Percentiles rank a stretch among this genome's conserved stretches.
These are phyloP conservation scores for Cucurbita moschata DNA, from an alignment of 306 rosid species.

Conservation along the genomic window DNA sequence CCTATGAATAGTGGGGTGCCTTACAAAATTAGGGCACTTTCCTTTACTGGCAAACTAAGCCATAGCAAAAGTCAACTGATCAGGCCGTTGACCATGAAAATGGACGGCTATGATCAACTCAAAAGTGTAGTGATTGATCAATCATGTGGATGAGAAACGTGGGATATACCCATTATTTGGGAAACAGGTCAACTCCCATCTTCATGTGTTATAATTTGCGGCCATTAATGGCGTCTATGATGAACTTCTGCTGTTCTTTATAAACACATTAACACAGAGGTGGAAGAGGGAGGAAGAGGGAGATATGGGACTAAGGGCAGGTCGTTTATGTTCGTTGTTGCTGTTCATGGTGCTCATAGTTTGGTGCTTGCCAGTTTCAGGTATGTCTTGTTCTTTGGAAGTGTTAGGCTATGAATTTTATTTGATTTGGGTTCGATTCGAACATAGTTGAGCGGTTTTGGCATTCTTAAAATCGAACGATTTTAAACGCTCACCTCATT, in stretches of 20 bases:
- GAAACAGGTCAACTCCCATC: neutral
- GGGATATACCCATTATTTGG: neutral
- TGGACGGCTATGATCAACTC: neutral
- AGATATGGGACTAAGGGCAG: neutral
- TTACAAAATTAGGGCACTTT: neutral
- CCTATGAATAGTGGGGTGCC: neutral
- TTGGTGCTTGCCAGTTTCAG: neutral
- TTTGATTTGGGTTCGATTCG: too few species aligned
- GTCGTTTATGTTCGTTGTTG: neutral
- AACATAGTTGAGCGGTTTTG: neutral
- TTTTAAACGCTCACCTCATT: too few species aligned
- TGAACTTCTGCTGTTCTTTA: neutral
- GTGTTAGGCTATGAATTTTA: neutral
- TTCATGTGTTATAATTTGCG: neutral
- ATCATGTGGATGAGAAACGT: neutral
- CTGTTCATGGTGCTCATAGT: neutral
- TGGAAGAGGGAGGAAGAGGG: neutral
- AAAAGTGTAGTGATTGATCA: neutral
- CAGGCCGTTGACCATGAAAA: conserved; percentile 30
- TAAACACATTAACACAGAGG: neutral
- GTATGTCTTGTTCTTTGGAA: neutral
- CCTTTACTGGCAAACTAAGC: neutral
- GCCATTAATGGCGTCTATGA: neutral
- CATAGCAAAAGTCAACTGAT: neutral
- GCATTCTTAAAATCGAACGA: neutral